Conservation (phyloP, 352 stramenopile genomes). For the Nothophytophthora sp. region DNA sequence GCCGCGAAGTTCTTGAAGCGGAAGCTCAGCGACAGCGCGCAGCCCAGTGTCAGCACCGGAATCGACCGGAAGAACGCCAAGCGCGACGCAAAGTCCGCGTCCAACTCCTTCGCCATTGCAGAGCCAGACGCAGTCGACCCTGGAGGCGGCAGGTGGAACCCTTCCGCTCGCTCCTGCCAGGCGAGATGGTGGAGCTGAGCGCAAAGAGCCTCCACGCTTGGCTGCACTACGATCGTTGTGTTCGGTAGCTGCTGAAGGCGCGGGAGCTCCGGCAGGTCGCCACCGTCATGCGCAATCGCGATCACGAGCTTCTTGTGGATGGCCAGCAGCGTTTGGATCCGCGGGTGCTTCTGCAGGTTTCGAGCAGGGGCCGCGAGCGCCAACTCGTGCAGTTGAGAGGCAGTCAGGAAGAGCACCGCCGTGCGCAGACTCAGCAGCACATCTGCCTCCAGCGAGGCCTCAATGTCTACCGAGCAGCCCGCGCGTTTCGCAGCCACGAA, state of each 20-base stretch:
- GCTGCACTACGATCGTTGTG: constrained; percentile 22
- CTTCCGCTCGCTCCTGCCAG: constrained; percentile 32
- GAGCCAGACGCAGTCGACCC: constrained; percentile 15
- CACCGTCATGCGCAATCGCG: constrained; percentile 25
- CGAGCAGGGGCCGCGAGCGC: constrained; percentile 9
- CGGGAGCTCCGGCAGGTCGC: constrained; percentile 9
- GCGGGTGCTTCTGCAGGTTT: constrained; percentile 31
- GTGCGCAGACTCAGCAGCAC: constrained; percentile 44
- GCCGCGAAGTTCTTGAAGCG: constrained; percentile 72
- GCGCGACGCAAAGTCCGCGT: constrained; percentile 51
- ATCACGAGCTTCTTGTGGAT: constrained; percentile 68
- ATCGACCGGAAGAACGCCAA: constrained; percentile 65
- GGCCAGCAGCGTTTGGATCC: constrained; percentile 23
- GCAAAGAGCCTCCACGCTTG: constrained; percentile 14
- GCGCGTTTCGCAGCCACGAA: constrained; percentile 18
- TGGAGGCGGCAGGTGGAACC: constrained; percentile 36
- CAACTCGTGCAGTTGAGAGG: constrained; percentile 22
- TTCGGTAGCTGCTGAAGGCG: constrained; percentile 33
- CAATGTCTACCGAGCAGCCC: constrained; percentile 30
- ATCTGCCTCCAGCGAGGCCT: constrained; percentile 46
- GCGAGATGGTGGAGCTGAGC: constrained; percentile 26
- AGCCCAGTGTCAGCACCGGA: constrained; percentile 50
- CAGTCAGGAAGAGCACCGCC: constrained; percentile 26
- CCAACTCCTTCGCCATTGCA: constrained; percentile 19
- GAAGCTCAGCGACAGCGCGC: constrained; percentile 73